Evolutionary conservation across 2,329 filamentous ascomycete species (phyloP), one percentile per base, ranked within the genome.

Genomic region (Alternaria triticimaculans): DNA sequence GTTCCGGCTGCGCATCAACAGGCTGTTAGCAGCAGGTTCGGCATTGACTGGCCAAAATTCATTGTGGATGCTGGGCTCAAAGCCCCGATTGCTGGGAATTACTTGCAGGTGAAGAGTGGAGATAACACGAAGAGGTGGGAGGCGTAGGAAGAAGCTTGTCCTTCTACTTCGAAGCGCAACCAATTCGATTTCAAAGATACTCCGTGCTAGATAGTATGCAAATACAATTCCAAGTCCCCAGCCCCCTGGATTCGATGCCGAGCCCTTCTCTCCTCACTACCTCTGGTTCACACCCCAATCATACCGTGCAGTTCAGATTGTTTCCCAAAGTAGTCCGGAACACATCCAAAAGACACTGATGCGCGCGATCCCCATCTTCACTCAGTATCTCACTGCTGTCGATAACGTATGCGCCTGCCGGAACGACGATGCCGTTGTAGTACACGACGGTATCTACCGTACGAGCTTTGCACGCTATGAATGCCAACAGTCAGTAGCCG

Each of bases 71-170:
- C 72, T 14, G 69, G 70, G 6, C 56, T 75, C 57, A 65, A 55
- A 15, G 64, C 48, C 11, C 70, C 72, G 44, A 53, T 75, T 48
- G 64, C 62, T 25, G 72, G 65, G 5, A 74, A 72, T 44, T 74
- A 70, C 60, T 43, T 75, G 60, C 70, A 70, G 54, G 72, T 75
- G 21, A 72, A 71, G 63, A 71, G 67, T 57, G 72, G 72, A 18
- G 72, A 72, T 62, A 74, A 72, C 33, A 67, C 66, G 12, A 67
- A 62, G 62, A 57, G 55, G 46, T 61, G 65, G 53, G 45, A 33
- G 14, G 58, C 48, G 45, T 68, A 57, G 23, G 28, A 20, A 53
- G 23, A 15, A 28, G 37, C 37, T 41, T 41, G n/a, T 18, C 5
- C 37, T 10, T 41, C 37, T 37, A 18, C 18, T 0, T 41, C 5